These are phyloP conservation scores for Skeletonema tropicum DNA, from an alignment of 108 stramenopile genomes.

Conservation along the genomic window DNA sequence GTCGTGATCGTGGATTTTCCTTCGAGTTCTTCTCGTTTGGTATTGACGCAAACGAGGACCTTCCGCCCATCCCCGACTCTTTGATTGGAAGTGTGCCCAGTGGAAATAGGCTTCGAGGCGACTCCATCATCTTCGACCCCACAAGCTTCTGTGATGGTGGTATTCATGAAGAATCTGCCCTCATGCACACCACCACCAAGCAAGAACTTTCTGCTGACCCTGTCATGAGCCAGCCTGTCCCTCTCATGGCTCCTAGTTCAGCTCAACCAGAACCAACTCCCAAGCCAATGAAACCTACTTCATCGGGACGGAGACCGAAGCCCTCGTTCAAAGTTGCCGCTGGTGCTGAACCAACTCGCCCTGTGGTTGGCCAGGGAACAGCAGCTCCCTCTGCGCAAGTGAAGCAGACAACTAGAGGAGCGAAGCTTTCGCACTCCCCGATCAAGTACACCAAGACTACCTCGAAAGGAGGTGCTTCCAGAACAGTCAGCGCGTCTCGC, in stretches of 20 bases:
- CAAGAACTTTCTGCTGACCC: background rate
- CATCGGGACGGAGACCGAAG: background rate
- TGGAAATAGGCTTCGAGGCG: slow-evolving; percentile 73
- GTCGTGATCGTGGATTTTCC: slow-evolving; percentile 79
- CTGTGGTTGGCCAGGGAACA: background rate
- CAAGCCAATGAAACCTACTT: background rate
- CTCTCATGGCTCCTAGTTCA: background rate
- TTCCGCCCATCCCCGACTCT: slow-evolving; percentile 34
- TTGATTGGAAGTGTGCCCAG: background rate
- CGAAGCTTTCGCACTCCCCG: background rate
- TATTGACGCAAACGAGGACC: slow-evolving; percentile 67
- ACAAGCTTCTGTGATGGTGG: slow-evolving; percentile 87
- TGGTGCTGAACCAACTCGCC: background rate
- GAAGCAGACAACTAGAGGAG: background rate
- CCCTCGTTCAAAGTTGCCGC: slow-evolving; percentile 2
- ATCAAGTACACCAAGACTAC: slow-evolving; percentile 1
- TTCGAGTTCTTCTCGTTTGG: slow-evolving; percentile 91
- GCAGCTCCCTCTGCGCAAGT: background rate
- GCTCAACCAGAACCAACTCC: background rate
- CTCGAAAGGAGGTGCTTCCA: background rate
- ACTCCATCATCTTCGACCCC: slow-evolving; percentile 92
- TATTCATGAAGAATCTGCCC: slow-evolving; percentile 84
- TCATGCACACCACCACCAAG: slow-evolving; percentile 27
- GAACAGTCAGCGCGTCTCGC: slow-evolving; percentile 4
- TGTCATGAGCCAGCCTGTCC: background rate